Percentiles rank a stretch among this genome's conserved stretches.
Evolutionary conservation across 805 yeast species (phyloP).

Genomic region (Pichia phayaonensis): DNA sequence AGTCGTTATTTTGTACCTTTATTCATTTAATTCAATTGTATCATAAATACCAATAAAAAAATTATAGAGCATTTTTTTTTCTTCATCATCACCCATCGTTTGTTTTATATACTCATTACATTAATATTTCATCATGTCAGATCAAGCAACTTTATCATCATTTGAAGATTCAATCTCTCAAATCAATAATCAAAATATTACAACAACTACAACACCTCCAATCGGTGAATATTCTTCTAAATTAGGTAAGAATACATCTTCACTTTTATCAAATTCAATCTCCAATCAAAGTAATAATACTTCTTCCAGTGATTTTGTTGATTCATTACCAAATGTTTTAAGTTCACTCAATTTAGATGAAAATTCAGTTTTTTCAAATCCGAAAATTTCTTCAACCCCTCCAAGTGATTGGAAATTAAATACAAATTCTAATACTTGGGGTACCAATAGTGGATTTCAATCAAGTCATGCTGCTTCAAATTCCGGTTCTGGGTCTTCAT

Average conservation of each 20-base stretch:
- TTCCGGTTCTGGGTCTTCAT: slow-evolving; percentile 10
- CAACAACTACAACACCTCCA: slow-evolving; percentile 29
- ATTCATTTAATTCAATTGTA: background rate
- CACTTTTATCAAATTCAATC: slow-evolving; percentile 5
- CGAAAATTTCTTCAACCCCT: slow-evolving; percentile 22
- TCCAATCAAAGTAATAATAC: slow-evolving; percentile 1
- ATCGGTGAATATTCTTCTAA: slow-evolving; percentile 17
- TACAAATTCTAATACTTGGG: slow-evolving; percentile 6
- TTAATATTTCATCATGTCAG: slow-evolving; percentile 20
- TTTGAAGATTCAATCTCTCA: slow-evolving; percentile 23
- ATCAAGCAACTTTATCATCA: slow-evolving; percentile 29
- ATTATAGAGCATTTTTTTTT: background rate
- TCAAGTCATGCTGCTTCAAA: slow-evolving; percentile 12
- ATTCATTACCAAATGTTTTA: slow-evolving; percentile 42
- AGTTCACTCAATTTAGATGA: slow-evolving; percentile 37
- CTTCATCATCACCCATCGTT: background rate
- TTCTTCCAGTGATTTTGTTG: slow-evolving; percentile 7
- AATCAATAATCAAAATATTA: slow-evolving; percentile 17
- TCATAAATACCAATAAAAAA: background rate
- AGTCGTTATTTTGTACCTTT: background rate
- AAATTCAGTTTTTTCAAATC: slow-evolving; percentile 18
- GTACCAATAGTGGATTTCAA: background rate
- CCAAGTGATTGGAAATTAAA: slow-evolving; percentile 17
- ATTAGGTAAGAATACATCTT: slow-evolving; percentile 10
- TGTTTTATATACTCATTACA: background rate